Evolutionary conservation across 2,329 filamentous ascomycete genomes (phyloP).

Genomic region (Pleurostoma richardsiae): DNA sequence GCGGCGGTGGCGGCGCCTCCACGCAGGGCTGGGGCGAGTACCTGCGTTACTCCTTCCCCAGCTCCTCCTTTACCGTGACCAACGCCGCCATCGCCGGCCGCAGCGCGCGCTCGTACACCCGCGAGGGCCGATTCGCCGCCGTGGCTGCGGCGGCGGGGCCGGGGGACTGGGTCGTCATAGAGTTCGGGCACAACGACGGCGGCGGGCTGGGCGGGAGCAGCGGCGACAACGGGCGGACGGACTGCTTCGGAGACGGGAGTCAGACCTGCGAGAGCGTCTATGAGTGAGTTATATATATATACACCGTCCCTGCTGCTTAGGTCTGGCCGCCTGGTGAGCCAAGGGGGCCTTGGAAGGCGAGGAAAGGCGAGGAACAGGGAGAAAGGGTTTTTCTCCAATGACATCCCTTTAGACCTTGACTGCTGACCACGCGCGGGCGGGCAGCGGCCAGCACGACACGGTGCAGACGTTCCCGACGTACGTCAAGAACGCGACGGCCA

Average conservation of each 20-base stretch:
- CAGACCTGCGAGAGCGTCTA: conserved; percentile 50
- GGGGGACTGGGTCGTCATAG: conserved; percentile 64
- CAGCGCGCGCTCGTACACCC: conserved; percentile 60
- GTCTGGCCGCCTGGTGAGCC: too few relatives aligned
- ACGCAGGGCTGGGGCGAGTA: conserved; percentile 59
- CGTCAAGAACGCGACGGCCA: conserved; percentile 49
- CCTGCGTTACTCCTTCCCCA: conserved; percentile 44
- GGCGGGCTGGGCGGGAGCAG: conserved; percentile 36
- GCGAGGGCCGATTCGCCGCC: conserved; percentile 58
- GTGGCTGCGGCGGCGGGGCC: conserved; percentile 46
- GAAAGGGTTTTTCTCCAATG: too few relatives aligned
- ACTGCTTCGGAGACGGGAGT: conserved; percentile 48
- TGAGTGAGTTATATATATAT: conserved; percentile 19
- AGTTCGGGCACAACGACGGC: conserved; percentile 71
- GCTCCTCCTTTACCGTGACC: conserved; percentile 35
- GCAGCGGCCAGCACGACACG: conserved; percentile 37
- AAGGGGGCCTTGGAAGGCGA: too few relatives aligned
- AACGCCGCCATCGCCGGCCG: conserved; percentile 65
- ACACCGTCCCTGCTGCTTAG: neutral
- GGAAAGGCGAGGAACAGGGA: too few relatives aligned
- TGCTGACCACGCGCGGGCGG: conserved; percentile 7
- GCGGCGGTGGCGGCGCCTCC: conserved; percentile 33
- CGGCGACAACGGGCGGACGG: conserved; percentile 57
- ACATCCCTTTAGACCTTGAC: conserved; percentile 8
- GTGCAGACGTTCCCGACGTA: conserved; percentile 59